Percentiles rank a stretch among this genome's conserved stretches.
These are phyloP conservation scores for Apiospora pterosperma DNA, from an alignment of 2,329 filamentous ascomycete genomes.

Conservation along the genomic window DNA sequence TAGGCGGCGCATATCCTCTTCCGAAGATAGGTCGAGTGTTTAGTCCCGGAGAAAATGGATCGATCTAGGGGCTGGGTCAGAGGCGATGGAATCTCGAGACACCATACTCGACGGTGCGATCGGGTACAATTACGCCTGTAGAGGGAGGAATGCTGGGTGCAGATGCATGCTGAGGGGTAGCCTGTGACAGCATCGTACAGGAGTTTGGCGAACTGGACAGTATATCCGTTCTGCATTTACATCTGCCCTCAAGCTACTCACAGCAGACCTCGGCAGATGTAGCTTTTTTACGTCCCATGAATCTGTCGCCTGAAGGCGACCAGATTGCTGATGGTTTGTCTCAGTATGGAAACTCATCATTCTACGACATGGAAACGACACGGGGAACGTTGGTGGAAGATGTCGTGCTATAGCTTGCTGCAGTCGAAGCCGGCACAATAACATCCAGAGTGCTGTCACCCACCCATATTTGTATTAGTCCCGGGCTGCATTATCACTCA, in stretches of 20 bases:
- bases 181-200: background rate
- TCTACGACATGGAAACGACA: background rate
- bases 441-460: background rate
- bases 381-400: background rate
- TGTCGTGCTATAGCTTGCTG: background rate
- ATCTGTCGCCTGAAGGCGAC: background rate
- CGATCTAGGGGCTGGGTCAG: background rate
- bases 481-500: background rate
- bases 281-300: background rate
- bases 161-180: background rate
- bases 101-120: background rate
- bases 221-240: background rate
- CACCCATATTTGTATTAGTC: background rate
- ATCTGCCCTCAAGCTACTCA: background rate
- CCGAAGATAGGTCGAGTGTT: background rate
- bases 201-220: background rate
- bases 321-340: background rate
- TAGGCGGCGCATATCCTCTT: slow-evolving; percentile 27
- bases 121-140: background rate
- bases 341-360: background rate
- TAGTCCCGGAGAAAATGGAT: background rate
- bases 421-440: background rate
- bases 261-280: background rate
- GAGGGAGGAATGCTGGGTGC: background rate
- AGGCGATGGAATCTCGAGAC: background rate